phyloP scores from a whole-genome alignment of 768 basidiomycete species.

The Royoungia palumana region DNA sequence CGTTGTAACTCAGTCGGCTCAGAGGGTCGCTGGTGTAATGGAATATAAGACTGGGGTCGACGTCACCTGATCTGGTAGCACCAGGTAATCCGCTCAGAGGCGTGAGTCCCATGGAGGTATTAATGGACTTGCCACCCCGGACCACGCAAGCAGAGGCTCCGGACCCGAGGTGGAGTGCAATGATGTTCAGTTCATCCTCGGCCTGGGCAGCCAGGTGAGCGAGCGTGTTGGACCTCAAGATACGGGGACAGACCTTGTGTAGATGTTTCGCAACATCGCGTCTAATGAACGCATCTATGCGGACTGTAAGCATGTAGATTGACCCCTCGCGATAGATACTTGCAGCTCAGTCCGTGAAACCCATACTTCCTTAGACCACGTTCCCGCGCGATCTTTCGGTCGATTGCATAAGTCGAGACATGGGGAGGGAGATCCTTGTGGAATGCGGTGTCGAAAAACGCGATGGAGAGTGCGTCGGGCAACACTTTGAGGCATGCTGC shows the following conservation, averaged over 20 bases:
- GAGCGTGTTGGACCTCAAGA: not conserved
- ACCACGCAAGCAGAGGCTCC: constrained; percentile 85
- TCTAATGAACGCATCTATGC: constrained; percentile 64
- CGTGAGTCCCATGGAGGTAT: constrained; percentile 92
- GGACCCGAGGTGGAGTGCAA: constrained; percentile 86
- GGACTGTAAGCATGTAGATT: not conserved
- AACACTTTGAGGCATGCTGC: constrained; percentile 54
- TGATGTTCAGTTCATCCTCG: constrained; percentile 58
- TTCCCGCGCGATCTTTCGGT: constrained; percentile 54
- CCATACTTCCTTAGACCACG: constrained; percentile 85
- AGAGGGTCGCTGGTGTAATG: constrained; percentile 61
- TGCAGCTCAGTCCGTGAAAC: constrained; percentile 83
- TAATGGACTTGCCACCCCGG: constrained; percentile 65
- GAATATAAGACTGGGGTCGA: constrained; percentile 88
- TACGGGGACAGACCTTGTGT: constrained; percentile 39
- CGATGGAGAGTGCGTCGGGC: constrained; percentile 67
- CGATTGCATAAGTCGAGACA: constrained; percentile 76
- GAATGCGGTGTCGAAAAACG: constrained; percentile 88
- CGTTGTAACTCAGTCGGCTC: constrained; percentile 49
- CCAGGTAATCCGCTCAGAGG: constrained; percentile 87
- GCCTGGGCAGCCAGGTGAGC: constrained; percentile 29
- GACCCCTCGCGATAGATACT: constrained; percentile 4
- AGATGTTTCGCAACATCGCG: constrained; percentile 58
- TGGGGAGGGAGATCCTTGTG: constrained; percentile 74
- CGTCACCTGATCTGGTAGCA: constrained; percentile 76